Evolutionary conservation across 2,329 filamentous ascomycete genomes (phyloP).

Genomic region (Colletotrichum sublineola): DNA sequence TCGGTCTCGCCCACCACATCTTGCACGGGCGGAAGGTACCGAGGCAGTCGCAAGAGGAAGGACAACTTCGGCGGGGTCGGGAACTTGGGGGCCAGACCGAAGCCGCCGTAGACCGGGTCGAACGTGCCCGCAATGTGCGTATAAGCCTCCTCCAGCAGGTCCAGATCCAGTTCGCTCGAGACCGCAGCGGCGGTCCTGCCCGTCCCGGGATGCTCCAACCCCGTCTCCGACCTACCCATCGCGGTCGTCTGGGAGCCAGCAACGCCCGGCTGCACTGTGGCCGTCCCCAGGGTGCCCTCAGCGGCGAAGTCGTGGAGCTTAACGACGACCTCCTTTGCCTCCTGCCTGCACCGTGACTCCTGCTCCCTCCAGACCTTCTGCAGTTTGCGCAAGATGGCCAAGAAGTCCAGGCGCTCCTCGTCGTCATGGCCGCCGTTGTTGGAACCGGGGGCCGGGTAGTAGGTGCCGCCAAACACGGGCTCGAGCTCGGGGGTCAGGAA

Average conservation of each 20-base stretch:
- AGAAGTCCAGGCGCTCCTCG: conserved; percentile 79
- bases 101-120: conserved; percentile 83
- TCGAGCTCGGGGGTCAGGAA: conserved; percentile 94
- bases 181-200: conserved; percentile 45
- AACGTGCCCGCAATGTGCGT: conserved; percentile 84
- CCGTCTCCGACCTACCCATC: conserved; percentile 38
- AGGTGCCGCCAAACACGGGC: conserved; percentile 95
- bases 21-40: conserved; percentile 78
- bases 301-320: conserved; percentile 90
- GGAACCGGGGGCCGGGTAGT: conserved; percentile 87
- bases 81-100: conserved; percentile 87
- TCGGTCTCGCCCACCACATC: conserved; percentile 91
- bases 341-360: conserved; percentile 83
- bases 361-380: conserved; percentile 83
- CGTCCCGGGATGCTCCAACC: conserved; percentile 46
- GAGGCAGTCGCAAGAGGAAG: conserved; percentile 82
- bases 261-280: conserved; percentile 46
- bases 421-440: conserved; percentile 60
- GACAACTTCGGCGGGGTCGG: conserved; percentile 87
- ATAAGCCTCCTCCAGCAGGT: conserved; percentile 91
- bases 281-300: conserved; percentile 79
- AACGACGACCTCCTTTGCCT: conserved; percentile 83
- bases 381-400: conserved; percentile 86
- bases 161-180: conserved; percentile 84
- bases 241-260: conserved; percentile 37